Conservation (phyloP, 305 asterid species). For the Caryopteris hybrid region DNA sequence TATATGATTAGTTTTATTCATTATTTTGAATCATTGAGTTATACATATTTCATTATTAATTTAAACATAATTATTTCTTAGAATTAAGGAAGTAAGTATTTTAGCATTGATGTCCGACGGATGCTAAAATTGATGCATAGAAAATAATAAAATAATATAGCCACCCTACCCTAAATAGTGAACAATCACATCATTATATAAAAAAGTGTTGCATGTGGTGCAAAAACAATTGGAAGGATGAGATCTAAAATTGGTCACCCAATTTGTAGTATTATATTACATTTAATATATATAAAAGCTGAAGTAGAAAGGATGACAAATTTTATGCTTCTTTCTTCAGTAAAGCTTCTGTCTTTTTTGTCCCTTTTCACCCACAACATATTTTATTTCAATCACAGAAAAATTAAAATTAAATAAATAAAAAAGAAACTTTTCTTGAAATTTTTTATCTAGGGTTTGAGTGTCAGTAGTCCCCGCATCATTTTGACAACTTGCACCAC, state of each 20-base stretch:
- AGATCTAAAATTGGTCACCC: neutral
- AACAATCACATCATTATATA: neutral
- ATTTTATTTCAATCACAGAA: neutral
- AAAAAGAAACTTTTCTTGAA: too few relatives aligned
- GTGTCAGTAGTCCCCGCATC: too few relatives aligned
- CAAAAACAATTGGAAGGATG: slow-evolving; percentile 13
- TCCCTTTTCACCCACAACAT: neutral
- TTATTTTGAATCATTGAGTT: too few relatives aligned
- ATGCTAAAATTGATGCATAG: neutral
- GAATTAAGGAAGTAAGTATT: too few relatives aligned
- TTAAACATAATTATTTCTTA: too few relatives aligned
- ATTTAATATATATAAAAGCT: neutral
- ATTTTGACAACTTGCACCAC: too few relatives aligned
- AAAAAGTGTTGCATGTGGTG: slow-evolving; percentile 6
- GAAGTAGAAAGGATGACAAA: neutral
- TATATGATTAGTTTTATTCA: too few relatives aligned
- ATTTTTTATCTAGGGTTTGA: too few relatives aligned
- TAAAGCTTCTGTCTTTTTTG: neutral
- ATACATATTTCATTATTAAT: too few relatives aligned
- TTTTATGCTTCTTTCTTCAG: slow-evolving; percentile 23
- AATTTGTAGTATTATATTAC: neutral
- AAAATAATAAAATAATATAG: neutral
- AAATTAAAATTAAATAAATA: too few relatives aligned
- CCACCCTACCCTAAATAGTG: neutral
- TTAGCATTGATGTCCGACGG: neutral